Evolutionary conservation across 78 protist genomes (phyloP), one percentile per base, ranked within the genome.

Genomic region (Capsaspora owczarzaki): DNA sequence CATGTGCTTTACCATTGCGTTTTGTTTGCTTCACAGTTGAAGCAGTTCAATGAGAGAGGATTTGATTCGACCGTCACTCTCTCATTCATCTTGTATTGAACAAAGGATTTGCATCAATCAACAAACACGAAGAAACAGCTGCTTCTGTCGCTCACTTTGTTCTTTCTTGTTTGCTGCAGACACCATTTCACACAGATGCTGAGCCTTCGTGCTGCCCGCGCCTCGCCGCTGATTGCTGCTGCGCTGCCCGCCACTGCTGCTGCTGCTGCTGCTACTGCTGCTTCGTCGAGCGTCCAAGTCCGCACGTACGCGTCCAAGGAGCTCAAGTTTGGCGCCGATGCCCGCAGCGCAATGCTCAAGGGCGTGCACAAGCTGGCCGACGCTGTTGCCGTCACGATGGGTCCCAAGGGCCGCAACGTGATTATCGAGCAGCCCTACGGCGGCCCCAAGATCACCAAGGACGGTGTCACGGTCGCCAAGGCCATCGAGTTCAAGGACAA

Each of bases 391-490:
- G 94, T 89, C 56, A 98, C 99, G 5, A 90, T 98, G 25, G 99
- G 99, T 0, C 99, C 99, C 81, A 95, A 92, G 85, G 99, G 99
- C 40, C 92, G 99, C 82, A 98, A 95, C 56, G 99, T 95, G 20
- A 81, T 94, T 38, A 60, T 98, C 20, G 99, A 95, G 76, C 97
- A 95, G 83, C 35, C 92, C 63, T 98, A 74, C 79, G 99, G 98
- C 44, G 75, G 93, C 19, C 99, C 99, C 43, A 90, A 94, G 87
- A 98, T 98, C 95, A 98, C 99, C 82, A 98, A 98, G 94, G 99
- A 98, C 76, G 99, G 99, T 82, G 99, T 98, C 76, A 96, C 98
- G 12, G 99, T 98, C 6, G 99, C 99, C 76, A 96, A 94, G 92
- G 74, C 81, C 79, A 87, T 97, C 71, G 98, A 97, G 81, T 93